A percentile compares a stretch with the other conserved stretches of the same genome.
Conservation (phyloP, 169 alveolate species). For the Plasmodium yoelii region DNA sequence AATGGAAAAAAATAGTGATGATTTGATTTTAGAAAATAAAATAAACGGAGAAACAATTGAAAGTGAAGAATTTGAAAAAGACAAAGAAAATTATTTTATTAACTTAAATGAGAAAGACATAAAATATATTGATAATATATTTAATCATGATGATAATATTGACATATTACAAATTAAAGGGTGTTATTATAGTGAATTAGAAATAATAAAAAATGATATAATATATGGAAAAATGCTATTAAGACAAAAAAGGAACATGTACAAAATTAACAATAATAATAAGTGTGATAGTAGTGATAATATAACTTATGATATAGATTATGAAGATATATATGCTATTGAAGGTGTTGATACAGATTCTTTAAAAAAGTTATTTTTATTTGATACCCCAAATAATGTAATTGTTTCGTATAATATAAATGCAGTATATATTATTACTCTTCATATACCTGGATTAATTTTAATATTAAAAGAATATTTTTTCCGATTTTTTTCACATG, state of each 20-base stretch:
- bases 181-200: conserved; percentile 41
- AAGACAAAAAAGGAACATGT: not conserved
- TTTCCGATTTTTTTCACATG: conserved; percentile 70
- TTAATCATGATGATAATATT: conserved; percentile 10
- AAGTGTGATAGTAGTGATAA: conserved; percentile 5
- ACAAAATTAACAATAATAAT: not conserved
- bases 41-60: not conserved
- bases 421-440: conserved; percentile 57
- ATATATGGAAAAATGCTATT: conserved; percentile 25
- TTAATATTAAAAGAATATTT: conserved; percentile 47
- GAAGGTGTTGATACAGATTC: conserved; percentile 48
- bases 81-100: not conserved
- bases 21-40: not conserved
- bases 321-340: conserved; percentile 32
- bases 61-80: not conserved
- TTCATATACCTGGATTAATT: conserved; percentile 42
- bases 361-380: conserved; percentile 26
- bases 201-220: conserved; percentile 22
- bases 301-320: not conserved
- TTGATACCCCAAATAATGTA: conserved; percentile 45
- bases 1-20: not conserved
- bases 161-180: conserved; percentile 40
- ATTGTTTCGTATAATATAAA: conserved; percentile 70
- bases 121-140: conserved; percentile 29
- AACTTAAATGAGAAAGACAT: conserved; percentile 16